These are phyloP conservation scores for Sicyos baderoa DNA, from an alignment of 306 rosid genomes.

Conservation along the genomic window DNA sequence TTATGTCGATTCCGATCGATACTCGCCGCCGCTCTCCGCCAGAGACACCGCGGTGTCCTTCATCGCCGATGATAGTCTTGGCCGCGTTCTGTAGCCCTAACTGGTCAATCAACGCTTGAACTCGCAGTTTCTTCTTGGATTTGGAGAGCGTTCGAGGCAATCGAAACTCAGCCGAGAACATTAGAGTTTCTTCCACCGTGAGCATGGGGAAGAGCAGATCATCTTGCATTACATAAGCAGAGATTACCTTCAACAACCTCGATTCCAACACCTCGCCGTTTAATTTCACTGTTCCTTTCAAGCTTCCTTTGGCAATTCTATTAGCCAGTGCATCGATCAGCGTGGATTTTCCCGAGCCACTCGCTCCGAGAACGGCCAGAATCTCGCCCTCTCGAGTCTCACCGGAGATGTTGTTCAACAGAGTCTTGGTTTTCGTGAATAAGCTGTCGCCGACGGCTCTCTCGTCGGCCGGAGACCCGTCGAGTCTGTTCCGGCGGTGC, in stretches of 20 bases:
- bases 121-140: constrained; percentile 72
- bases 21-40: constrained; percentile 93
- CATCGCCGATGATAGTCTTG: constrained; percentile 71
- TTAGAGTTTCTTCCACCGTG: constrained; percentile 84
- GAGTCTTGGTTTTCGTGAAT: constrained; percentile 47
- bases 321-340: constrained; percentile 84
- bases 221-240: constrained; percentile 96
- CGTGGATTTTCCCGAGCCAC: constrained; percentile 91
- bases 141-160: constrained; percentile 60
- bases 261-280: constrained; percentile 78
- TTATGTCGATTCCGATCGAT: constrained; percentile 80
- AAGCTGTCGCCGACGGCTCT: constrained; percentile 34
- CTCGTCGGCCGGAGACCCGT: constrained; percentile 22
- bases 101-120: constrained; percentile 76
- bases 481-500: constrained; percentile 1
- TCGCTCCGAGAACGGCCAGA: constrained; percentile 84
- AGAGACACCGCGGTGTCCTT: constrained; percentile 92
- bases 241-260: constrained; percentile 63
- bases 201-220: constrained; percentile 94
- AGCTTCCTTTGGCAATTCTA: constrained; percentile 70
- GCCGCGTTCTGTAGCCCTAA: constrained; percentile 79
- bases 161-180: constrained; percentile 85
- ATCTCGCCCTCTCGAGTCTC: constrained; percentile 89
- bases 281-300: constrained; percentile 62
- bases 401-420: constrained; percentile 72